Evolutionary conservation across 306 rosid species (phyloP).

Genomic region (Medicago truncatula): MtrunA17r5.0-ANR NC_053043.1:42932001-42932500

Average conservation of each 20-base stretch:
- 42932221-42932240: conserved; percentile 8
- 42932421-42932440: conserved; percentile 22
- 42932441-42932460: conserved; percentile 33
- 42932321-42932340: conserved; percentile 30
- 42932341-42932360: conserved; percentile 26
- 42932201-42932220: conserved; percentile 36
- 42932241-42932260: conserved; percentile 26
- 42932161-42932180: conserved; percentile 33
- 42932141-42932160: conserved; percentile 24
- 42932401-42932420: conserved; percentile 4
- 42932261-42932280: conserved; percentile 30
- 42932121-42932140: conserved; percentile 7
- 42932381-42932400: conserved; percentile 18
- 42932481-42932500: conserved; percentile 18
- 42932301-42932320: not conserved
- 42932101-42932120: not conserved
- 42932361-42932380: conserved; percentile 31
- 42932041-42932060: conserved; percentile 13
- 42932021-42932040: conserved; percentile 5
- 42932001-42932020: not conserved
- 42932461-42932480: conserved; percentile 27
- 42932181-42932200: conserved; percentile 24
- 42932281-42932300: conserved; percentile 24
- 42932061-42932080: too few species aligned
- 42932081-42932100: not conserved